Base-by-base conservation (phyloP, 2,329 filamentous ascomycete genomes). In the Beauveria scarabaeidicola region DNA sequence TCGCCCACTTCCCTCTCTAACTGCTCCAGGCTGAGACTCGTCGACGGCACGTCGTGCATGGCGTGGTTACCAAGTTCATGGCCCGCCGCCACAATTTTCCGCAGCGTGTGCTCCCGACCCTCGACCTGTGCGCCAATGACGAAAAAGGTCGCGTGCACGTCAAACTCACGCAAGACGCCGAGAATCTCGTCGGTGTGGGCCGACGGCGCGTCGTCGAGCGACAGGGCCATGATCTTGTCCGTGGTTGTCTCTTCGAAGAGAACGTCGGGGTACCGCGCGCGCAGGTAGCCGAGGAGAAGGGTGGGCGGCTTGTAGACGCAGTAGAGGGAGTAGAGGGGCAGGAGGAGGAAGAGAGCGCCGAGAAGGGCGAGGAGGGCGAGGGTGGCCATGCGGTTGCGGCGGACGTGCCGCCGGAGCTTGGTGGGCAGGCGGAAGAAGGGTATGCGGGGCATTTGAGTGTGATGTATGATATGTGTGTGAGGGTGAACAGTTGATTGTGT, bases 11-110 rank as follows among this genome's bases (percentile, higher is more conserved):
- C 84, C 1, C 70, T 68, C 40, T 77, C 73, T 1, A 96, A 80
- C 62, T 81, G 78, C 1, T 74, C 75, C 55, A 85, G 78, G 44
- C 77, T 73, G 27, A 96, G 77, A 0, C 77, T 76, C 48, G 82
- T 78, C 10, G 86, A 87, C 0, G 90, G 85, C 75, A 94, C 90
- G 72, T 96, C 91, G 70, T 85, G 82, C 90, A 94, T 92, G 10
- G 89, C 91, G 73, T 96, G 91, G 73, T 96, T 96, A 25, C 83
- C 91, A 3, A 96, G 77, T 75, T 91, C 88, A 70, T 88, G 83
- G 23, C 85, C 86, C 52, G 74, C 76, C 41, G 76, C 74, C n/a
- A 89, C 76, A 1, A 89, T 75, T 43, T 81, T 76, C 47, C 78
- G 73, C 36, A 91, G 76, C 3, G 80, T 72, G 6, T 76, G 74